Evolutionary conservation across 1,139 yeast species (phyloP), one percentile per base, ranked within the genome.

Genomic region (Candida tetrigidarum): DNA sequence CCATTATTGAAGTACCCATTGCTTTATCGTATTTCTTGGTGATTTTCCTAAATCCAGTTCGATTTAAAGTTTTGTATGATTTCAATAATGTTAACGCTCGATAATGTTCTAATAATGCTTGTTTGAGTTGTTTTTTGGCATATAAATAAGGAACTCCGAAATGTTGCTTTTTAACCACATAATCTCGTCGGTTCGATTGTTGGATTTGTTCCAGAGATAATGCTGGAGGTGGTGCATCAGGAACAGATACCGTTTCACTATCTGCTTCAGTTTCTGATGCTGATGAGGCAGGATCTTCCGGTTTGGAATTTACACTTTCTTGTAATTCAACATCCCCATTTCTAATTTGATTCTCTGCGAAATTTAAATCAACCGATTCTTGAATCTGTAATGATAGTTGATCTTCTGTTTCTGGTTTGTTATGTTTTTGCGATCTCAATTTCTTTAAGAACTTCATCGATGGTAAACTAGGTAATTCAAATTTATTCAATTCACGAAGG

Each of bases 21-120:
- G 85, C 73, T 57, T 93, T 93, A 66, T 93, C 99, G 60, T 81
- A 91, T 63, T 93, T 93, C 59, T 93, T 93, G 45, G 91, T 76
- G 58, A 93, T 84, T 58, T 93, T 93, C 46, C 97, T 78, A 56
- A 92, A 83, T 0, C 96, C 99, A 0, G 96, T 91, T 29, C 91
- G 76, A 63, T 93, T 93, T 54, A 92, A 66, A 37, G 84, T 75
- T 51, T 89, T 76, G 61, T 83, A 93, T 1, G 95, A 86, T 54
- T 84, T 83, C 44, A 93, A 71, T 38, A 93, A 72, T 51, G 92
- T 91, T 49, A 93, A 69, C 8, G 88, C 82, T 45, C 96, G 75
- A 63, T 92, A 93, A 54, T 80, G 85, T 58, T 92, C 97, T 46
- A 84, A 70, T 11, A 89, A 65, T 0, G 97, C 97, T 29, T 78